These are phyloP conservation scores for Paecilomyces variotii DNA, from an alignment of 2,329 filamentous ascomycete species.

Conservation along the genomic window DNA sequence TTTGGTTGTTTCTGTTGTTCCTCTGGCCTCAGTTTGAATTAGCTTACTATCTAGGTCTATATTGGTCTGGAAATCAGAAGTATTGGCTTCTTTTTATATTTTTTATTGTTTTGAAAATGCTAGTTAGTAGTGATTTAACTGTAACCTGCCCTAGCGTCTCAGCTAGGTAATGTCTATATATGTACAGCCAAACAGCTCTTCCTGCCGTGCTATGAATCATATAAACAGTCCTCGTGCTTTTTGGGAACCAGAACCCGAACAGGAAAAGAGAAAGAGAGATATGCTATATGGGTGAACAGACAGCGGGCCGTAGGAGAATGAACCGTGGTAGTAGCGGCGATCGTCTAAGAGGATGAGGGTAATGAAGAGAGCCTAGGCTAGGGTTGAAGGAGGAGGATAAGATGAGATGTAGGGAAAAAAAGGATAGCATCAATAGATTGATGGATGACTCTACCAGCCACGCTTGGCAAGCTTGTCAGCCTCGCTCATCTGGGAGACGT, in stretches of 20 bases:
- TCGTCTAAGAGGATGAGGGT: not conserved
- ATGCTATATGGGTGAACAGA: not conserved
- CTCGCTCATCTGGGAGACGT: slow-evolving; percentile 67
- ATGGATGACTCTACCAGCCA: slow-evolving; percentile 59
- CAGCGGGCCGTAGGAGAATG: not conserved
- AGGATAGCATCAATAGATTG: not conserved
- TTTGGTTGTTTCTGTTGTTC: not conserved
- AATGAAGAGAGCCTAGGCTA: not conserved
- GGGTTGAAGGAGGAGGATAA: not conserved
- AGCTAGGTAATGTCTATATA: not conserved
- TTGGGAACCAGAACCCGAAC: not conserved
- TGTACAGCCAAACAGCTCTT: not conserved
- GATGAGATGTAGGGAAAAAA: not conserved
- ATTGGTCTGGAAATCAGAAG: not conserved
- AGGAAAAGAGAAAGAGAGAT: not conserved
- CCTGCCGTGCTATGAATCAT: not conserved
- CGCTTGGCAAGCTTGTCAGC: slow-evolving; percentile 75
- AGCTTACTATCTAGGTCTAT: not conserved
- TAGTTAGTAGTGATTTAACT: not conserved
- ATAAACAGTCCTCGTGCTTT: not conserved
- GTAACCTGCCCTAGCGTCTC: not conserved
- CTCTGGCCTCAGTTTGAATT: too few relatives aligned
- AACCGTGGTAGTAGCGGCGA: not conserved
- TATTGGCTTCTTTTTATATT: not conserved
- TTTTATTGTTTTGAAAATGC: not conserved